phyloP scores from a whole-genome alignment of 1,284 basidiomycete genomes.

The Moesziomyces antarcticus region DNA sequence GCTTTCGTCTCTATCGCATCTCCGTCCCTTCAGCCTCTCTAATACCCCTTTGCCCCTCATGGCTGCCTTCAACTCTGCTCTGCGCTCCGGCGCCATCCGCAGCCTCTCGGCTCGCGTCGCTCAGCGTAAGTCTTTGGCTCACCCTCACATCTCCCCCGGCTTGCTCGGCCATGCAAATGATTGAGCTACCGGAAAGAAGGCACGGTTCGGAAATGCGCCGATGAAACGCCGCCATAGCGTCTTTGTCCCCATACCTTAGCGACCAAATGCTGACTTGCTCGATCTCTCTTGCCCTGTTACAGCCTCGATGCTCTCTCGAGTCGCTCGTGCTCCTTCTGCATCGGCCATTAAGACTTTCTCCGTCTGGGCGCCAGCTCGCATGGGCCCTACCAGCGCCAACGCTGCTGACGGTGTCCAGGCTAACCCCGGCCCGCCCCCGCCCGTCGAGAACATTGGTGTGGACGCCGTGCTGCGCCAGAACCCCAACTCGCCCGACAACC shows the following conservation, averaged over 20 bases:
- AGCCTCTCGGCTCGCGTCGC: slow-evolving; percentile 45
- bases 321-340: slow-evolving; percentile 31
- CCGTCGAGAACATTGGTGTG: slow-evolving; percentile 65
- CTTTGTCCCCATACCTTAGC: background rate
- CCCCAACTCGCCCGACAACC: slow-evolving; percentile 56
- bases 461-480: slow-evolving; percentile 62
- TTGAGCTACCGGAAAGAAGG: no score
- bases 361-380: slow-evolving; percentile 43
- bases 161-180: no score
- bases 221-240: background rate
- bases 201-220: no score
- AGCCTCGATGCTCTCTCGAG: slow-evolving; percentile 48
- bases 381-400: slow-evolving; percentile 36
- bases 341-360: slow-evolving; percentile 36
- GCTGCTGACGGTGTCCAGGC: slow-evolving; percentile 42
- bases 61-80: slow-evolving; percentile 46
- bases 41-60: slow-evolving; percentile 13
- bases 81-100: slow-evolving; percentile 49
- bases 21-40: slow-evolving; percentile 1
- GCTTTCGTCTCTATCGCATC: background rate
- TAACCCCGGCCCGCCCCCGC: slow-evolving; percentile 64
- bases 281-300: background rate
- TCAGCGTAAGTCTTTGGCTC: slow-evolving; percentile 34
- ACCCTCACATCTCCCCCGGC: background rate
- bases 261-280: no score